Percentiles rank a stretch among this genome's conserved stretches.
Conservation (phyloP, 2,329 filamentous ascomycete genomes). For the Alternaria brassicicola region DNA sequence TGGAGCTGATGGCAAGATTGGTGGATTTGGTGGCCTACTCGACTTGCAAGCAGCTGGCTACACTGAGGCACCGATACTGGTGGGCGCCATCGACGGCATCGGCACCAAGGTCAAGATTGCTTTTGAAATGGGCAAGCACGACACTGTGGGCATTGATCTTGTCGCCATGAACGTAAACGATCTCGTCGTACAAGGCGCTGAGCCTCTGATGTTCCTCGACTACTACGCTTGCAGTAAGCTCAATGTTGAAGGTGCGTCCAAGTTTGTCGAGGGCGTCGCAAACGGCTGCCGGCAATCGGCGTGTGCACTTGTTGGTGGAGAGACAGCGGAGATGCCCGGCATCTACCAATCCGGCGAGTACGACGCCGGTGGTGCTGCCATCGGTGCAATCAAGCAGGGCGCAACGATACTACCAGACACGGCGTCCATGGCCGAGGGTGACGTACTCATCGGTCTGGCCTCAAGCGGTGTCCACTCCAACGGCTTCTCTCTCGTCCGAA, state of each 20-base stretch:
- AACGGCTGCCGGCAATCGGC: conserved; percentile 82
- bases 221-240: conserved; percentile 95
- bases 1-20: conserved; percentile 91
- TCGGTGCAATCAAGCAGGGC: conserved; percentile 76
- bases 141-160: conserved; percentile 93
- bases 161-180: conserved; percentile 99
- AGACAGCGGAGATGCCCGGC: conserved; percentile 98
- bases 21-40: conserved; percentile 90
- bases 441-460: conserved; percentile 82
- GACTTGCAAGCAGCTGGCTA: conserved; percentile 79
- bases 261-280: conserved; percentile 91
- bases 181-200: conserved; percentile 91
- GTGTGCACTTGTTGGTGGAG: conserved; percentile 92
- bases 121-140: conserved; percentile 85
- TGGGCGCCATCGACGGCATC: conserved; percentile 95
- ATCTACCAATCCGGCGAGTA: conserved; percentile 90
- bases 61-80: conserved; percentile 74
- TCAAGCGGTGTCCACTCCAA: conserved; percentile 94
- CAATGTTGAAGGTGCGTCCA: conserved; percentile 74
- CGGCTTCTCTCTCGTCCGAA: conserved; percentile 94
- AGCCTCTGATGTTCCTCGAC: conserved; percentile 95
- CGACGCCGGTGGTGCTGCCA: conserved; percentile 87
- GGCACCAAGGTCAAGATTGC: conserved; percentile 98
- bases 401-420: conserved; percentile 75
- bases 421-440: conserved; percentile 76